phyloP scores from a whole-genome alignment of 495 filamentous ascomycete species.

The Tuber indicum region DNA sequence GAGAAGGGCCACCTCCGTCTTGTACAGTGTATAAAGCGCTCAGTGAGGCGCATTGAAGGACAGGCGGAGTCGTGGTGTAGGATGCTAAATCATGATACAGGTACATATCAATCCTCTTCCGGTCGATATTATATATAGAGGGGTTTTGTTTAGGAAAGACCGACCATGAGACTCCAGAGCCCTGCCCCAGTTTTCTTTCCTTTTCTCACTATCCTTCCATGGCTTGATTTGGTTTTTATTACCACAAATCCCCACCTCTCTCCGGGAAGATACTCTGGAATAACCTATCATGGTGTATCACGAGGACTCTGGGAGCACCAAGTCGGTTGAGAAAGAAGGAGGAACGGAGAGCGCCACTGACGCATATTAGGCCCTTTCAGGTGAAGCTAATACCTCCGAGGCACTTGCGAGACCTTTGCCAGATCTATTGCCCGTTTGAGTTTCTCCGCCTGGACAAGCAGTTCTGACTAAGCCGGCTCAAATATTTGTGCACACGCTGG shows the following conservation, averaged over 20 bases:
- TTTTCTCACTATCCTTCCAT: not conserved
- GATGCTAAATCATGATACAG: not conserved
- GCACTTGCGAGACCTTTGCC: slow-evolving; percentile 18
- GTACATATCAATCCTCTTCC: not conserved
- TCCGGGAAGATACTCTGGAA: not conserved
- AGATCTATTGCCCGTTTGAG: slow-evolving; percentile 15
- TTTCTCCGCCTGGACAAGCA: slow-evolving; percentile 22
- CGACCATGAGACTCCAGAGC: not conserved
- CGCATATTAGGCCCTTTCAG: slow-evolving; percentile 23
- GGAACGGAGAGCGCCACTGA: slow-evolving; percentile 14
- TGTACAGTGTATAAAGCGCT: not conserved
- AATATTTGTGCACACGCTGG: slow-evolving; percentile 27
- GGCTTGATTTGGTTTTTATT: not conserved
- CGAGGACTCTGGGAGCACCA: not conserved
- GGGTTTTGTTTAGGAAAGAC: not conserved
- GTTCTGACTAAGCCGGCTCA: slow-evolving; percentile 11
- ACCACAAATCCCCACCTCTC: not conserved
- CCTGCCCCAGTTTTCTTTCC: not conserved
- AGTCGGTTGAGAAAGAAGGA: not conserved
- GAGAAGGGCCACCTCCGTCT: not conserved
- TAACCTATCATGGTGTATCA: not conserved
- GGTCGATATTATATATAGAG: not conserved
- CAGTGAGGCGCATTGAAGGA: not conserved
- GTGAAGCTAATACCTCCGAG: slow-evolving; percentile 26
- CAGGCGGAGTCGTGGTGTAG: not conserved